These are phyloP conservation scores for Exobasidium rhododendri DNA, from an alignment of 1,284 basidiomycete genomes.

Conservation along the genomic window DNA sequence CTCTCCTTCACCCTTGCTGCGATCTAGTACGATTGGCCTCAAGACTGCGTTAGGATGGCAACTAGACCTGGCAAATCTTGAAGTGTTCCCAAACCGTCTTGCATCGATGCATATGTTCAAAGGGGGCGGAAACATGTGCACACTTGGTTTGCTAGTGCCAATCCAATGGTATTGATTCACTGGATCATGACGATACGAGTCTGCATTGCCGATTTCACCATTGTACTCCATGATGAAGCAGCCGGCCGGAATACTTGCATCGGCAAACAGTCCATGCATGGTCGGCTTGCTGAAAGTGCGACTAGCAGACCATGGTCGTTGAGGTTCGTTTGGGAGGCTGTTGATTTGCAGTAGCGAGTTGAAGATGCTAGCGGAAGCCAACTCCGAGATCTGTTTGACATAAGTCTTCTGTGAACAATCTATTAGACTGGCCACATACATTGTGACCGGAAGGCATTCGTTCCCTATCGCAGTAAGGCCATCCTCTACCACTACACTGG, in stretches of 20 bases:
- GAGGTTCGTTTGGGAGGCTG: slow-evolving; percentile 34
- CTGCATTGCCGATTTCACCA: slow-evolving; percentile 54
- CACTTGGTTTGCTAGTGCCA: slow-evolving; percentile 64
- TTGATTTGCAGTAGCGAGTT: slow-evolving; percentile 36
- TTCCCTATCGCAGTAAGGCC: slow-evolving; percentile 38
- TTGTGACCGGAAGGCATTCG: slow-evolving; percentile 43
- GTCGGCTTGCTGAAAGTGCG: slow-evolving; percentile 55
- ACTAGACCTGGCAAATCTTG: slow-evolving; percentile 74
- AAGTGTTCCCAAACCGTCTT: slow-evolving; percentile 70
- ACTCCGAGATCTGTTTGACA: slow-evolving; percentile 48
- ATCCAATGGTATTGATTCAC: slow-evolving; percentile 61
- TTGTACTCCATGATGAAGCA: slow-evolving; percentile 54
- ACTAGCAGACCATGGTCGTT: slow-evolving; percentile 55
- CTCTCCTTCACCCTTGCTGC: not conserved
- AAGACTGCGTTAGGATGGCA: slow-evolving; percentile 87
- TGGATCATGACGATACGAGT: slow-evolving; percentile 56
- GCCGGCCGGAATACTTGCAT: slow-evolving; percentile 53
- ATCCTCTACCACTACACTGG: not conserved
- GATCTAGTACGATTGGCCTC: slow-evolving; percentile 67
- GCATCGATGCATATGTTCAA: slow-evolving; percentile 79
- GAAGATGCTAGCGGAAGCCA: slow-evolving; percentile 45
- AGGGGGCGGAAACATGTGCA: slow-evolving; percentile 75
- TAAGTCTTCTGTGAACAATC: slow-evolving; percentile 31
- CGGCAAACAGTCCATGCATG: slow-evolving; percentile 57
- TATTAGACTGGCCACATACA: slow-evolving; percentile 27